phyloP scores from a whole-genome alignment of 2,329 filamentous ascomycete species.

The Blastomyces emzantsi region DNA sequence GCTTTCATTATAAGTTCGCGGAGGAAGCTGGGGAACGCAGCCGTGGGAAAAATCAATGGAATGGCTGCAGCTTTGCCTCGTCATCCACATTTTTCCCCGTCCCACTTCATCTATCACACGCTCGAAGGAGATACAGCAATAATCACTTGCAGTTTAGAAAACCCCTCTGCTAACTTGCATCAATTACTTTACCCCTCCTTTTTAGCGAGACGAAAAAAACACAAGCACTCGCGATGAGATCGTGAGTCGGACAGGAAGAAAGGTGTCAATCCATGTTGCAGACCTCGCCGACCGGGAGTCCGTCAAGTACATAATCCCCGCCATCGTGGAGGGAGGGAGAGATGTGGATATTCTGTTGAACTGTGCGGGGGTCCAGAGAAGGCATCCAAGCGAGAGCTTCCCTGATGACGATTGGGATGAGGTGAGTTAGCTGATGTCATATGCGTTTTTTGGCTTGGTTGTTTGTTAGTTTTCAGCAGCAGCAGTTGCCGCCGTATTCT shows the following conservation, averaged over 20 bases:
- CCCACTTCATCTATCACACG: neutral
- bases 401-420: conserved; percentile 69
- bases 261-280: conserved; percentile 36
- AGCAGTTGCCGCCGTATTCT: neutral
- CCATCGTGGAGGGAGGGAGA: conserved; percentile 34
- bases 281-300: conserved; percentile 36
- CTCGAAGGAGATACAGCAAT: neutral
- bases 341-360: conserved; percentile 73
- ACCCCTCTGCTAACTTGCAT: neutral
- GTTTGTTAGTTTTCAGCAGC: too few relatives aligned
- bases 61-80: neutral
- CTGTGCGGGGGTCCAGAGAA: conserved; percentile 76
- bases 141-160: neutral
- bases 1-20: neutral
- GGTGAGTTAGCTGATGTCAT: conserved; percentile 29
- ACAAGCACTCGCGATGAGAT: conserved; percentile 37
- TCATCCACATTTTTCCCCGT: neutral
- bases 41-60: neutral
- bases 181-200: neutral
- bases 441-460: neutral
- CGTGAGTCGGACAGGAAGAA: conserved; percentile 31
- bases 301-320: conserved; percentile 34
- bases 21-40: neutral
- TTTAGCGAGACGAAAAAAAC: conserved; percentile 46
- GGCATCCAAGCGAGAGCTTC: conserved; percentile 67